Percentiles rank a stretch among this genome's conserved stretches.
Evolutionary conservation across 371 early-diverging fungal genomes (phyloP).

Genomic region (Vairimorpha necatrix): DNA sequence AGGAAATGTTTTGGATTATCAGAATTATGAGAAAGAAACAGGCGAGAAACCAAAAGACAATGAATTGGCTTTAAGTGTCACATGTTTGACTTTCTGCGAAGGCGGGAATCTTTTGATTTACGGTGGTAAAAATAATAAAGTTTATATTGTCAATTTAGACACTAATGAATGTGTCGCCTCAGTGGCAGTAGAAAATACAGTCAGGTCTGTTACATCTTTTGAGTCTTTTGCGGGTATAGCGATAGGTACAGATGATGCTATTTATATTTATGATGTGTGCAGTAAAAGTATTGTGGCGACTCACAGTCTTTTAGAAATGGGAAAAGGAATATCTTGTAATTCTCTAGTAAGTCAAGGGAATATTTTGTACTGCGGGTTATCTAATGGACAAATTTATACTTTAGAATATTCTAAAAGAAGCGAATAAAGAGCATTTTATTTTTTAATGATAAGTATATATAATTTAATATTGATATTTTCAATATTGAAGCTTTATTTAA

Average conservation of each 20-base stretch:
- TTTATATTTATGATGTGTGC: conserved; percentile 62
- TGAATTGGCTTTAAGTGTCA: conserved; percentile 43
- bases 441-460: too few species aligned
- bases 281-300: conserved; percentile 44
- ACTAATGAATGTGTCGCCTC: conserved; percentile 35
- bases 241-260: conserved; percentile 53
- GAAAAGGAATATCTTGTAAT: conserved; percentile 48
- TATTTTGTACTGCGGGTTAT: conserved; percentile 57
- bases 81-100: conserved; percentile 53
- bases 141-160: conserved; percentile 57
- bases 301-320: conserved; percentile 33
- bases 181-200: conserved; percentile 43
- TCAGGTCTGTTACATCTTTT: conserved; percentile 59
- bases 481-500: too few species aligned
- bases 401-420: conserved; percentile 35
- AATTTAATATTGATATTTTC: too few species aligned
- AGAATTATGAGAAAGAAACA: conserved; percentile 26
- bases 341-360: conserved; percentile 52
- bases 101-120: conserved; percentile 63
- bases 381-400: conserved; percentile 48
- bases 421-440: not conserved
- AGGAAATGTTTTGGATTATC: conserved; percentile 34
- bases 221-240: conserved; percentile 59
- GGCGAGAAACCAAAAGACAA: conserved; percentile 9
- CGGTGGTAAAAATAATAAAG: conserved; percentile 57